These are phyloP conservation scores for Scheffersomyces lignosus DNA, from an alignment of 805 yeast species.

Conservation along the genomic window DNA sequence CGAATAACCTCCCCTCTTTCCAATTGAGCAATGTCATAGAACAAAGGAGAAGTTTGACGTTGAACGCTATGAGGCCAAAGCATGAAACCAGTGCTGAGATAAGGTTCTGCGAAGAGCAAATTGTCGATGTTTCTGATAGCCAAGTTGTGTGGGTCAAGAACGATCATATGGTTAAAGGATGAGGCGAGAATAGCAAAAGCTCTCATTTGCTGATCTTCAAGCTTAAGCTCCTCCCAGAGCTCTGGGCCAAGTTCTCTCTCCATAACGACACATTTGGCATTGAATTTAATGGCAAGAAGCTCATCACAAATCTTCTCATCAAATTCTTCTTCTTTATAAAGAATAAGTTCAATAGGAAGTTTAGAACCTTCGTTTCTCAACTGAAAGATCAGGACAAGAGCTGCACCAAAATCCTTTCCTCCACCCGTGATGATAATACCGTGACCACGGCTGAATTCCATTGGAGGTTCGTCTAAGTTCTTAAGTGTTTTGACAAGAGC, in stretches of 20 bases:
- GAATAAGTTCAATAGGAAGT: slow-evolving; percentile 35
- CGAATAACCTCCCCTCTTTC: slow-evolving; percentile 26
- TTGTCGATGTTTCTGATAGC: slow-evolving; percentile 31
- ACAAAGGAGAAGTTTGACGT: slow-evolving; percentile 30
- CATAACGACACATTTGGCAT: slow-evolving; percentile 28
- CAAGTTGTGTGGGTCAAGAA: slow-evolving; percentile 35
- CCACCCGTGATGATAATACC: slow-evolving; percentile 39
- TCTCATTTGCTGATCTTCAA: slow-evolving; percentile 28
- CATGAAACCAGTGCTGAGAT: slow-evolving; percentile 23
- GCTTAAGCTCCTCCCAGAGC: slow-evolving; percentile 13
- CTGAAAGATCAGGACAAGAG: slow-evolving; percentile 29
- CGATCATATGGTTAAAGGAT: slow-evolving; percentile 32
- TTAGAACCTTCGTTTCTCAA: slow-evolving; percentile 30
- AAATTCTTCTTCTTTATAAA: slow-evolving; percentile 23
- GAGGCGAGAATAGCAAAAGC: slow-evolving; percentile 32
- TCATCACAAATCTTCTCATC: slow-evolving; percentile 27
- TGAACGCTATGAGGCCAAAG: slow-evolving; percentile 41
- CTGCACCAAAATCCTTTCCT: slow-evolving; percentile 24
- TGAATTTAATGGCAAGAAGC: slow-evolving; percentile 20
- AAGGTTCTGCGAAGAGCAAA: slow-evolving; percentile 24
- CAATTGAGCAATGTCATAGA: slow-evolving; percentile 32
- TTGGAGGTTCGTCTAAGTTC: slow-evolving; percentile 23
- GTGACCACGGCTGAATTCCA: slow-evolving; percentile 25
- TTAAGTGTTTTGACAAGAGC: slow-evolving; percentile 25
- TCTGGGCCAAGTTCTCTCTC: slow-evolving; percentile 25